Percentiles rank a stretch among this genome's conserved stretches.
Evolutionary conservation across 768 basidiomycete species (phyloP).

Genomic region (Royoungia palumana): DNA sequence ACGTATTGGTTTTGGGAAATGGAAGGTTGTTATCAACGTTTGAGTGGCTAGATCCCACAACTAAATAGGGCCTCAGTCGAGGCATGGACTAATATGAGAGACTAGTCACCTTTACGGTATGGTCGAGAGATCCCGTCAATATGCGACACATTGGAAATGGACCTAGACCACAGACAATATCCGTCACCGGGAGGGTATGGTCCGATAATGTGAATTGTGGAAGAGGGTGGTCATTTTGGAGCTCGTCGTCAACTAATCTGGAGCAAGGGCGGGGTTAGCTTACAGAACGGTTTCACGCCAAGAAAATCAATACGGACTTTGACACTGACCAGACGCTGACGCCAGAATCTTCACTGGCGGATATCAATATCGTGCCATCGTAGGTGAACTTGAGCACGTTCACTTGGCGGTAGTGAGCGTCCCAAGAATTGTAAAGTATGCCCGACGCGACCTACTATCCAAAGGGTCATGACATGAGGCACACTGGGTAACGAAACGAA

Average conservation of each 20-base stretch:
- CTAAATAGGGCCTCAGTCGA: slow-evolving; percentile 36
- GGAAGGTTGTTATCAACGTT: slow-evolving; percentile 79
- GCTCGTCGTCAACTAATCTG: slow-evolving; percentile 73
- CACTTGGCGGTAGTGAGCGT: slow-evolving; percentile 92
- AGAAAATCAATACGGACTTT: slow-evolving; percentile 50
- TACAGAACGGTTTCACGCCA: slow-evolving; percentile 4
- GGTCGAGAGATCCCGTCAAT: slow-evolving; percentile 81
- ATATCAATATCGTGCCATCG: slow-evolving; percentile 76
- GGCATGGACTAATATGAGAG: slow-evolving; percentile 10
- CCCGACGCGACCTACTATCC: slow-evolving; percentile 79
- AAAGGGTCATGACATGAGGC: slow-evolving; percentile 13
- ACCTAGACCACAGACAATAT: slow-evolving; percentile 77
- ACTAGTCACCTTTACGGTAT: slow-evolving; percentile 77
- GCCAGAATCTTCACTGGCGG: slow-evolving; percentile 88
- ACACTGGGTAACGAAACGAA: background rate
- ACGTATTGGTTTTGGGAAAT: slow-evolving; percentile 75
- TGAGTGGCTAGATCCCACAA: slow-evolving; percentile 78
- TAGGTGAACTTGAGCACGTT: slow-evolving; percentile 78
- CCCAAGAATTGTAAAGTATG: slow-evolving; percentile 87
- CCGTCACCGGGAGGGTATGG: slow-evolving; percentile 88
- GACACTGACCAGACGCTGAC: slow-evolving; percentile 87
- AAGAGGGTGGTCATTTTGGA: slow-evolving; percentile 70
- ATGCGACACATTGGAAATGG: slow-evolving; percentile 72
- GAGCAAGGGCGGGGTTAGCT: slow-evolving; percentile 4
- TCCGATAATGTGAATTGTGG: slow-evolving; percentile 82